Conservation (phyloP, 345 rosid genomes). For the Ricinus communis region DNA sequence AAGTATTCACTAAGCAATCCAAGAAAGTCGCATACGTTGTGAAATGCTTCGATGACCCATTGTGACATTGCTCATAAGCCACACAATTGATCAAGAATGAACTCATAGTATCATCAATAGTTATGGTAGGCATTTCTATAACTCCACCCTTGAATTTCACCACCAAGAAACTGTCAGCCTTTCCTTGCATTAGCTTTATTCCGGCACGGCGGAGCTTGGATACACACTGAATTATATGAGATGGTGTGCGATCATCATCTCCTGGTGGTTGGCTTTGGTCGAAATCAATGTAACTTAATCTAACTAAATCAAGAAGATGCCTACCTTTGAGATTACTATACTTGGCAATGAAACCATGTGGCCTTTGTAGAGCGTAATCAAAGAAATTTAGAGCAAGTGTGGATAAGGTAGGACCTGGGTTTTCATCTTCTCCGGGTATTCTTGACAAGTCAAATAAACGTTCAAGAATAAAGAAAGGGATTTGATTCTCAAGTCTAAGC, state of each 20-base stretch:
- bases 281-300: slow-evolving; percentile 46
- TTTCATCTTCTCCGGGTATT: slow-evolving; percentile 21
- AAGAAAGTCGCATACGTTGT: slow-evolving; percentile 68
- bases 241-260: slow-evolving; percentile 9
- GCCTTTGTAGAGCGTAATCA: slow-evolving; percentile 47
- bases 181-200: slow-evolving; percentile 36
- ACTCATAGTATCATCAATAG: slow-evolving; percentile 70
- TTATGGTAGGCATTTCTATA: slow-evolving; percentile 68
- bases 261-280: slow-evolving; percentile 12
- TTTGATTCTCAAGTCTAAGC: slow-evolving; percentile 54
- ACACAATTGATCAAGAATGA: slow-evolving; percentile 68
- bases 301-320: slow-evolving; percentile 73
- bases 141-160: slow-evolving; percentile 56
- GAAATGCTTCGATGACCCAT: slow-evolving; percentile 52
- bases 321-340: slow-evolving; percentile 32
- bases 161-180: slow-evolving; percentile 50
- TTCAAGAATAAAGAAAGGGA: slow-evolving; percentile 71
- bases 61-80: slow-evolving; percentile 79
- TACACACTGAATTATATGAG: slow-evolving; percentile 53
- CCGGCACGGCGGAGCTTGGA: slow-evolving; percentile 72
- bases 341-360: slow-evolving; percentile 32
- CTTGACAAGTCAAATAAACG: slow-evolving; percentile 46
- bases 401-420: slow-evolving; percentile 26
- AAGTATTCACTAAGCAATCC: slow-evolving; percentile 59
- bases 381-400: slow-evolving; percentile 60